Conservation (phyloP, 768 basidiomycete species). For the Mycena vitilis region DNA sequence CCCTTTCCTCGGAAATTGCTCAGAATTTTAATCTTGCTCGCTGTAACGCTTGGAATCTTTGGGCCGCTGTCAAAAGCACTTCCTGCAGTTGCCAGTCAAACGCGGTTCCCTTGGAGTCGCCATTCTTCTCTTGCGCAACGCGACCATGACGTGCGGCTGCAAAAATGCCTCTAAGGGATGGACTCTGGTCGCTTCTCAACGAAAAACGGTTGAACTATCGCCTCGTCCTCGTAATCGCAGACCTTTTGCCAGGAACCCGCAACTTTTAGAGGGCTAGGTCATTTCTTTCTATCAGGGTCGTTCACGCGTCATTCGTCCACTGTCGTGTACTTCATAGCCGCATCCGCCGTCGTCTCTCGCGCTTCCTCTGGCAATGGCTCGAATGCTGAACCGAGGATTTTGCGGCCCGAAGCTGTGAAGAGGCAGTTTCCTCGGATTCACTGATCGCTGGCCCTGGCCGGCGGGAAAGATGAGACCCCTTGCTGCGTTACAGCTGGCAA, state of each 20-base stretch:
- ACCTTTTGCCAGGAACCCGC: background rate
- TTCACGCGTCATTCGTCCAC: background rate
- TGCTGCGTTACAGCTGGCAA: background rate
- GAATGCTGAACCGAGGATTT: constrained; percentile 3
- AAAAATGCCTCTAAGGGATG: background rate
- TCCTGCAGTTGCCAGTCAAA: background rate
- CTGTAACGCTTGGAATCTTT: background rate
- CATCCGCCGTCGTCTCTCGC: background rate
- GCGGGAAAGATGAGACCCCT: background rate
- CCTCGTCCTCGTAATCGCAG: constrained; percentile 9
- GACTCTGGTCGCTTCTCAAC: background rate
- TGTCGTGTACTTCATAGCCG: constrained; percentile 4
- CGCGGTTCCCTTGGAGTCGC: constrained; percentile 8
- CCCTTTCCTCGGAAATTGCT: constrained; percentile 3
- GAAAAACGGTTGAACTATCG: background rate
- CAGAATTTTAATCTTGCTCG: background rate
- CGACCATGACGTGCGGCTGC: background rate
- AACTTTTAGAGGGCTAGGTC: background rate
- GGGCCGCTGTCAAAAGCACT: background rate
- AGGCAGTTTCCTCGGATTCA: background rate
- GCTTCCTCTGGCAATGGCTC: background rate
- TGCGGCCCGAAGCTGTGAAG: constrained; percentile 12
- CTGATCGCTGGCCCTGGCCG: background rate
- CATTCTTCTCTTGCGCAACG: background rate
- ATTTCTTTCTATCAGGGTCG: background rate